A percentile compares a stretch with the other conserved stretches of the same genome.
Evolutionary conservation across 2,329 filamentous ascomycete species (phyloP).

Genomic region (Neophaeococcomyces aloes): DNA sequence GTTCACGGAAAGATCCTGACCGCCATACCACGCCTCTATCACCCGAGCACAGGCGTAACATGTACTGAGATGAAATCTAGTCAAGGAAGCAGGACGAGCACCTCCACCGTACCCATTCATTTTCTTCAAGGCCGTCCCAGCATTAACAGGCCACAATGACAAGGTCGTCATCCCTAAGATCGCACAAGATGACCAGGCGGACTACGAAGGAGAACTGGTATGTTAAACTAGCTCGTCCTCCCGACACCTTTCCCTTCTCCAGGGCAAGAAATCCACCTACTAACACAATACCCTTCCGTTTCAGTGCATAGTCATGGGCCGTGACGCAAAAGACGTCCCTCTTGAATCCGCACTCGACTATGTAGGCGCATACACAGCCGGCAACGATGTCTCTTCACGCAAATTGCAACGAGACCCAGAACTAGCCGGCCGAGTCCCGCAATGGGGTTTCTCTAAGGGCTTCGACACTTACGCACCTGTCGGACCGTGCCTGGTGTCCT

Average conservation of each 20-base stretch:
- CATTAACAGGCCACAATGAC: conserved; percentile 54
- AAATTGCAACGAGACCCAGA: conserved; percentile 63
- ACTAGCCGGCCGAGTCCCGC: conserved; percentile 39
- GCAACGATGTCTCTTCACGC: conserved; percentile 63
- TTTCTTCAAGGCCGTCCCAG: conserved; percentile 62
- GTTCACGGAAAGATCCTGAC: no score
- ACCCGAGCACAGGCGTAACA: no score
- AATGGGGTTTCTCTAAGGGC: conserved; percentile 63
- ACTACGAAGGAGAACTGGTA: conserved; percentile 74
- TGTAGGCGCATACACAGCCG: conserved; percentile 63
- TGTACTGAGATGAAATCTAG: conserved; percentile 24
- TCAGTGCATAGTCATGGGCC: no score
- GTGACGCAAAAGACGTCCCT: no score
- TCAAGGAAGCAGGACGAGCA: conserved; percentile 42
- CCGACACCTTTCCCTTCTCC: no score
- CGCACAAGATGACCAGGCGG: conserved; percentile 56
- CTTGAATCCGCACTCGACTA: conserved; percentile 48
- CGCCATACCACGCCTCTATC: no score
- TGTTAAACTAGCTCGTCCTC: conserved; percentile 60
- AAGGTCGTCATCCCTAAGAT: conserved; percentile 55
- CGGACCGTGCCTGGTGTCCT: conserved; percentile 59
- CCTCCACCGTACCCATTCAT: conserved; percentile 55
- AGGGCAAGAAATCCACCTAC: conserved; percentile 23
- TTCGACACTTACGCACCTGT: conserved; percentile 68
- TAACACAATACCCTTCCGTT: no score